Evolutionary conservation across 192 early-diverging fungal genomes (phyloP).

Genomic region (Coemansia sp.): DNA sequence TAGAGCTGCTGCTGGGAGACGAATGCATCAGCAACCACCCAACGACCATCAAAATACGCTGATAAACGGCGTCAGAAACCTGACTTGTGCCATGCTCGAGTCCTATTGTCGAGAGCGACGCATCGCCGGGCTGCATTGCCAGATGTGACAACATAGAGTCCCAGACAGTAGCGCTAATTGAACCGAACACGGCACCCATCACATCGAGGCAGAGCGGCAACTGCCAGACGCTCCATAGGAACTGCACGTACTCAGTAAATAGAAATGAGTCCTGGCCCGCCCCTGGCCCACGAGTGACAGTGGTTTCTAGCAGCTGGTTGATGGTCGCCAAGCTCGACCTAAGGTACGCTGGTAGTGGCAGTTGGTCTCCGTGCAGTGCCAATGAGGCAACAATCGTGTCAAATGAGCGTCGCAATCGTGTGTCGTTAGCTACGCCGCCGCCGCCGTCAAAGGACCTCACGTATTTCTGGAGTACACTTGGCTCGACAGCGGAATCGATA

Average conservation of each 20-base stretch:
- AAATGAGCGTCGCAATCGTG: constrained; percentile 33
- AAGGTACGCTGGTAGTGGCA: neutral
- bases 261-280: constrained; percentile 5
- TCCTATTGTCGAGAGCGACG: neutral
- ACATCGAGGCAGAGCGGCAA: constrained; percentile 12
- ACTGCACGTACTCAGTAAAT: constrained; percentile 27
- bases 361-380: neutral
- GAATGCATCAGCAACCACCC: constrained; percentile 39
- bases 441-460: neutral
- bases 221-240: constrained; percentile 33
- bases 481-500: neutral
- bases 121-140: neutral
- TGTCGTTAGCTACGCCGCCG: constrained; percentile 14
- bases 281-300: neutral
- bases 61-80: neutral
- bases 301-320: constrained; percentile 9
- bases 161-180: constrained; percentile 24
- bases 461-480: neutral
- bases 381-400: constrained; percentile 20
- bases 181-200: constrained; percentile 11
- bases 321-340: constrained; percentile 7
- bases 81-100: neutral
- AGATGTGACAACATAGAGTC: constrained; percentile 22
- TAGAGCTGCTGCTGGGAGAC: neutral
- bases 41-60: constrained; percentile 17